Base-by-base conservation (phyloP, 2,329 filamentous ascomycete genomes). In the Microcera coccophila region DNA sequence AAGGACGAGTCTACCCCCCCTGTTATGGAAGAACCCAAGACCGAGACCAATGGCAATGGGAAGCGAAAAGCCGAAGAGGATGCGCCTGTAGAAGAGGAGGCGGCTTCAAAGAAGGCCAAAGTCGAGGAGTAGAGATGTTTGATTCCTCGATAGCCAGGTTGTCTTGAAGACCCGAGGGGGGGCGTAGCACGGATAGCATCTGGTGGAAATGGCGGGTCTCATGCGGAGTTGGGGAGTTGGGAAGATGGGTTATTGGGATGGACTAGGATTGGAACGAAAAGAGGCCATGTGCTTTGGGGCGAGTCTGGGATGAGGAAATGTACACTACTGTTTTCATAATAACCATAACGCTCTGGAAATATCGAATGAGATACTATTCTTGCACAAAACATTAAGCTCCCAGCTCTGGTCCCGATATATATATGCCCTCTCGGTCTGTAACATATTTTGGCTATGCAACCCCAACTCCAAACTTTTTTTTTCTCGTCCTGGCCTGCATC, bases 21-120 rank as follows among this genome's bases (percentile, higher is more conserved):
- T 4, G 40, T 62, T 17, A 53, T 50, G 7, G 48, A 59, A 29
- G 26, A 34, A 47, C 57, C 59, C 40, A 47, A 59, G 43, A 51
- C 57, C 20, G 57, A 62, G 19, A 46, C 66, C 4, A 77, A 80
- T 40, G 49, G 59, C 36, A 77, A 80, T 41, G 49, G 59, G 35
- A 69, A 61, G 61, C 58, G 54, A 29, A 69, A 68, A 46, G 63
- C 65, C 3, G 61, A 60, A 16, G 64, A 55, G 8, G 35, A 50
- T 1, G 53, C 47, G 7, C 12, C 11, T 17, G 29, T 8, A 5
- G 33, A 18, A 17, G 58, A 58, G 21, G 62, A 57, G 18, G 48
- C 57, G 20, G 55, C 59, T 26, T 49, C 61, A 4, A 69, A 69
- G 53, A 66, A 64, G 53, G 53, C 63, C 33, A 68, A 61, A 49